These are phyloP conservation scores for Hawksworthiomyces lignivorus DNA, from an alignment of 2,329 filamentous ascomycete species.

Conservation along the genomic window DNA sequence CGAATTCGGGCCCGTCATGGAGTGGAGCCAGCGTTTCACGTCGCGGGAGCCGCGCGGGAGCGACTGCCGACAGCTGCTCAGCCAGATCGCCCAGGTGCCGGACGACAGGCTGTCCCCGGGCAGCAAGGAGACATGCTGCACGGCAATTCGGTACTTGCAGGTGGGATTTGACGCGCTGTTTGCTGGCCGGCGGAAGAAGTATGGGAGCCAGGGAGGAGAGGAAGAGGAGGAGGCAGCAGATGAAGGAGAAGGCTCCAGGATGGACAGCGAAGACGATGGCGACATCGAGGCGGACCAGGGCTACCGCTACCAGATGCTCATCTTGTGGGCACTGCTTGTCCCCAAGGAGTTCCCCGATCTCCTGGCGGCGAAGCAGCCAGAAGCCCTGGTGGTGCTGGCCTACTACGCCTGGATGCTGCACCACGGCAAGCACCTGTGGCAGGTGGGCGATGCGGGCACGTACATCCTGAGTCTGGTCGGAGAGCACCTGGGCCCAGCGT, in stretches of 20 bases:
- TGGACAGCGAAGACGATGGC: background rate
- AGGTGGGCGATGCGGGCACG: slow-evolving; percentile 18
- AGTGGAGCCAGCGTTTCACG: slow-evolving; percentile 12
- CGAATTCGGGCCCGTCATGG: slow-evolving; percentile 21
- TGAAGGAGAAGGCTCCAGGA: too few species aligned
- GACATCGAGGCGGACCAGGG: slow-evolving; percentile 2
- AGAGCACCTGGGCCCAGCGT: slow-evolving; percentile 11
- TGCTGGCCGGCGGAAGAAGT: slow-evolving; percentile 1
- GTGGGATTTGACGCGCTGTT: slow-evolving; percentile 18
- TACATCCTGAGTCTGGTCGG: slow-evolving; percentile 12
- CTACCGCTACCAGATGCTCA: slow-evolving; percentile 19
- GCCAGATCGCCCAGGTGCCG: slow-evolving; percentile 16
- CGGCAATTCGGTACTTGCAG: slow-evolving; percentile 20
- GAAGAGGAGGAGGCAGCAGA: background rate
- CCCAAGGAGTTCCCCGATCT: slow-evolving; percentile 19
- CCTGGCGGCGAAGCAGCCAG: slow-evolving; percentile 16
- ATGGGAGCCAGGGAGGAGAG: background rate
- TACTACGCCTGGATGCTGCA: slow-evolving; percentile 23
- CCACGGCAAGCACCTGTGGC: slow-evolving; percentile 20
- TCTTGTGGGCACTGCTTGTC: slow-evolving; percentile 20
- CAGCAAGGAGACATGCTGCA: slow-evolving; percentile 19
- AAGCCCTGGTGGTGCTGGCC: slow-evolving; percentile 20
- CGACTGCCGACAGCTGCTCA: slow-evolving; percentile 16
- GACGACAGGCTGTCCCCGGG: slow-evolving; percentile 11
- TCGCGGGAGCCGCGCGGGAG: slow-evolving; percentile 16